A percentile compares a stretch with the other conserved stretches of the same genome.
Conservation (phyloP, 2,329 filamentous ascomycete species). For the Fusarium verticillioides region DNA sequence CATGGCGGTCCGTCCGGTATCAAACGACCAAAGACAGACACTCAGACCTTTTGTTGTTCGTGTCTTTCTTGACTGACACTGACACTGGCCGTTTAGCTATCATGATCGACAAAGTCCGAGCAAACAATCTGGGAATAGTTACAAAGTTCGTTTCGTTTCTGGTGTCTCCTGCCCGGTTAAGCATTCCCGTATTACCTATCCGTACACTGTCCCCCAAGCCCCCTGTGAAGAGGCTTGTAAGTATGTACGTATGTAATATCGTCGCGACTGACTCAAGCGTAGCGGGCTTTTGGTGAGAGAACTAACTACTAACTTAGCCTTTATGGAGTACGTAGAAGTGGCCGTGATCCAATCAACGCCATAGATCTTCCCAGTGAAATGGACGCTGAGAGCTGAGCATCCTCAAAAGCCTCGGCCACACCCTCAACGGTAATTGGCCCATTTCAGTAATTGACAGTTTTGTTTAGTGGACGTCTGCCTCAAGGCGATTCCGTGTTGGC, state of each 20-base stretch:
- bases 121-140: conserved; percentile 2
- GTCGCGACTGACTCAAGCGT: conserved; percentile 34
- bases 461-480: neutral
- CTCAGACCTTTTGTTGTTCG: neutral
- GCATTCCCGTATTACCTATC: conserved; percentile 2
- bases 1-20: neutral
- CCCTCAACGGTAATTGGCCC: conserved; percentile 9
- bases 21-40: neutral
- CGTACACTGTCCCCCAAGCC: neutral
- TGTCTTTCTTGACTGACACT: neutral
- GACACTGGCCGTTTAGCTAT: neutral
- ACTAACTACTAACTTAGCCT: neutral
- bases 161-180: conserved; percentile 4
- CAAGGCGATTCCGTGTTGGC: neutral
- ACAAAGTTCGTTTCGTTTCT: neutral
- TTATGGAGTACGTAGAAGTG: neutral
- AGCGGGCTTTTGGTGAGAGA: neutral
- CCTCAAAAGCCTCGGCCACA: conserved; percentile 4
- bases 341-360: conserved; percentile 21
- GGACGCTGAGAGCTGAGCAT: neutral
- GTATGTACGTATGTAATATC: neutral
- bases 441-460: conserved; percentile 10
- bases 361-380: conserved; percentile 17
- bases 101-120: conserved; percentile 12
- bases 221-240: conserved; percentile 5